Conservation (phyloP, 331 rosid genomes). For the Ulmus americana region DNA sequence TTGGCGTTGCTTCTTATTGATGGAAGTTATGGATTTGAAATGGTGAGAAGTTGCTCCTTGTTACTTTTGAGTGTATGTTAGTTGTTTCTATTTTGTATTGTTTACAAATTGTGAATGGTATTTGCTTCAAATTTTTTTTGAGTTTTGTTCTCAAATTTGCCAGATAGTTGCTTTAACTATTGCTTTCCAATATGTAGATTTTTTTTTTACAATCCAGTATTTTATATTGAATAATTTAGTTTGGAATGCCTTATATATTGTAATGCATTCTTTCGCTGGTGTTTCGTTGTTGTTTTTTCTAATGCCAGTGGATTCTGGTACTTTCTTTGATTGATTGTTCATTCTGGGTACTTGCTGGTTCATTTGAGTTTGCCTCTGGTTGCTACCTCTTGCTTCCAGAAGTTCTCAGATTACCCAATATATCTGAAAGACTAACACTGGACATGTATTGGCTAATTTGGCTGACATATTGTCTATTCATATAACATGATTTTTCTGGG, state of each 20-base stretch:
- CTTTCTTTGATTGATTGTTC: background rate
- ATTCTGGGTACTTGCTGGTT: background rate
- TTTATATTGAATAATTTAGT: too few species aligned
- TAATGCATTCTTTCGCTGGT: too few species aligned
- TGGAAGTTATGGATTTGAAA: slow-evolving; percentile 87
- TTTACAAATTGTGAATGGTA: background rate
- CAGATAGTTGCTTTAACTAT: too few species aligned
- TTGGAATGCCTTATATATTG: too few species aligned
- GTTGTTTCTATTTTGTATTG: background rate
- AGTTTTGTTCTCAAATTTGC: background rate
- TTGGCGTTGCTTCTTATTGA: slow-evolving; percentile 86
- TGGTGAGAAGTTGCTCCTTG: slow-evolving; percentile 47
- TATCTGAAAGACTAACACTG: background rate
- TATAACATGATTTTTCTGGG: background rate
- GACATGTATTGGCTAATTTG: background rate
- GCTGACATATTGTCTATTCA: background rate
- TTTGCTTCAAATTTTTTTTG: too few species aligned
- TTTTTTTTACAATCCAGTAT: too few species aligned
- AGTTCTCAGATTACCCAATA: background rate
- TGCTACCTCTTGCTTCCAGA: background rate
- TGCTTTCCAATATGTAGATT: too few species aligned
- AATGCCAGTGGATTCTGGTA: too few species aligned
- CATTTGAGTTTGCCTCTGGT: background rate
- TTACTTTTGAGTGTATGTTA: background rate
- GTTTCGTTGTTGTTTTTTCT: too few species aligned